Percentiles rank a stretch among this genome's conserved stretches.
phyloP scores from a whole-genome alignment of 805 yeast species.

The Suhomyces vadensis region DNA sequence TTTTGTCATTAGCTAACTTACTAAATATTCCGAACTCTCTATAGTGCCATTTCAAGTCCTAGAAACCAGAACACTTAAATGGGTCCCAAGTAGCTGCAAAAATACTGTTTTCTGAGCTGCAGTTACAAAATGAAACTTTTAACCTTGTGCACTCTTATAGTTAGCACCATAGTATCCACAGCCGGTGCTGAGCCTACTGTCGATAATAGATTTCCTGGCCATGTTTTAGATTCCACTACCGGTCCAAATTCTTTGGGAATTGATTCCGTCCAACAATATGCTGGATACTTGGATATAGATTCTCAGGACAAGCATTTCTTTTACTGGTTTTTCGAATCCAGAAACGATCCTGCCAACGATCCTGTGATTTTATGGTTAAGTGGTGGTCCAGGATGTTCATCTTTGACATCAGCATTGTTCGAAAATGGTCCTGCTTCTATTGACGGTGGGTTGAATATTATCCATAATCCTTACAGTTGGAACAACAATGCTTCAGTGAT shows the following conservation, averaged over 20 bases:
- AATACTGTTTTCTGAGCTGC: too few relatives aligned
- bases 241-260: constrained; percentile 29
- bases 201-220: neutral
- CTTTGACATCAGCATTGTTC: constrained; percentile 27
- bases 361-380: constrained; percentile 35
- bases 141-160: neutral
- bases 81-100: neutral
- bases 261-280: constrained; percentile 37
- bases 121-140: neutral
- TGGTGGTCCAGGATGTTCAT: constrained; percentile 36
- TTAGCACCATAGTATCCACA: neutral
- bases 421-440: constrained; percentile 31
- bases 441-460: constrained; percentile 22
- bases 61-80: too few relatives aligned
- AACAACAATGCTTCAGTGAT: constrained; percentile 28
- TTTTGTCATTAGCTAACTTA: too few relatives aligned
- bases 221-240: neutral
- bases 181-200: neutral
- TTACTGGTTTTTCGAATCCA: constrained; percentile 32
- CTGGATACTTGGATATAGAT: constrained; percentile 40
- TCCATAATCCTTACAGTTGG: constrained; percentile 29
- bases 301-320: constrained; percentile 31
- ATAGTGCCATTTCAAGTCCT: too few relatives aligned
- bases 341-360: constrained; percentile 32
- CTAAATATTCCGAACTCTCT: too few relatives aligned